These are phyloP conservation scores for Gossypium sturtianum DNA, from an alignment of 345 rosid species.

Conservation along the genomic window DNA sequence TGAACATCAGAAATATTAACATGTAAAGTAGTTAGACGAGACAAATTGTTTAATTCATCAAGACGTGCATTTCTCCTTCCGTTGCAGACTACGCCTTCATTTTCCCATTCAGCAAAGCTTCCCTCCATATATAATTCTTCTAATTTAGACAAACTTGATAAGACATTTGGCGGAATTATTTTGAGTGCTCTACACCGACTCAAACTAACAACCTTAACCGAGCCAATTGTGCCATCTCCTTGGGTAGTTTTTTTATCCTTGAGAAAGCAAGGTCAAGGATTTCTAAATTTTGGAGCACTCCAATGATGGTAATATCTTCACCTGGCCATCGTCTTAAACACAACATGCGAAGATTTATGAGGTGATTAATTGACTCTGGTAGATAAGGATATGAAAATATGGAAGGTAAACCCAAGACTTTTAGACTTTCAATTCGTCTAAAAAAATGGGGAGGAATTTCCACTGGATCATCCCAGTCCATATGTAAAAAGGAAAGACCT, in stretches of 20 bases:
- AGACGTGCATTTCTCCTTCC: neutral
- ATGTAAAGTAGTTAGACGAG: no score
- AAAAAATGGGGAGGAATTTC: slow-evolving; percentile 12
- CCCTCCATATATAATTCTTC: no score
- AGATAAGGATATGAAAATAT: no score
- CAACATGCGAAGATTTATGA: no score
- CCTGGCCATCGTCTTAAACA: rapidly evolving
- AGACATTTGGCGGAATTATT: slow-evolving; percentile 18
- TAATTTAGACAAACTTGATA: neutral
- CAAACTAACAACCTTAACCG: neutral
- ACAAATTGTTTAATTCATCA: no score
- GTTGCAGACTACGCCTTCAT: neutral
- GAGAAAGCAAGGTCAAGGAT: slow-evolving; percentile 19
- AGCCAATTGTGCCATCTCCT: slow-evolving; percentile 4
- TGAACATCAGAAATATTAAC: no score
- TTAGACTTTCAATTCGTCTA: slow-evolving; percentile 1
- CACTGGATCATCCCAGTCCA: neutral
- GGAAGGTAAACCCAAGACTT: slow-evolving; percentile 14
- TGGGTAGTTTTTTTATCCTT: slow-evolving; percentile 6
- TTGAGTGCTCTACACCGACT: neutral
- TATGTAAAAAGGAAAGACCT: no score
- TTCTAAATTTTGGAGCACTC: neutral
- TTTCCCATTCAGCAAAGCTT: slow-evolving; percentile 11
- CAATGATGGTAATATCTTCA: no score
- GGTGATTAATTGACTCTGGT: neutral